Evolutionary conservation across 129 eudicot genomes (phyloP).

Genomic region (Saposhnikovia divaricata): DNA sequence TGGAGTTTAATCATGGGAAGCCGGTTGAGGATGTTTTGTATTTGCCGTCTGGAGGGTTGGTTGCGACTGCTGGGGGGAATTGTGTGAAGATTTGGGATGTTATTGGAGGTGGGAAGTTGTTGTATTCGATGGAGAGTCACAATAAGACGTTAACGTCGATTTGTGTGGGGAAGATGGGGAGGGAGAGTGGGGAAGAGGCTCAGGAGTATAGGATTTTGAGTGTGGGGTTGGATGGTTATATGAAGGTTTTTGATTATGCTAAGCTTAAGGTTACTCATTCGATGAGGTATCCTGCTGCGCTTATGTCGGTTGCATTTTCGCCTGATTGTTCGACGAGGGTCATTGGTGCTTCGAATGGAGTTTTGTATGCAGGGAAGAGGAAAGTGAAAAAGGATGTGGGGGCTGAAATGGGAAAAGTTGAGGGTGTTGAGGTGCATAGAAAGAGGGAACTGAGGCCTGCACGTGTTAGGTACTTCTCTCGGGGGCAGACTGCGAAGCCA

Average conservation of each 20-base stretch:
- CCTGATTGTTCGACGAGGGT: constrained; percentile 73
- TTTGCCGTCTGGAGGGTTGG: constrained; percentile 73
- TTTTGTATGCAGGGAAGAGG: constrained; percentile 62
- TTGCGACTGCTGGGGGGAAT: constrained; percentile 90
- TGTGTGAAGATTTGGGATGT: constrained; percentile 87
- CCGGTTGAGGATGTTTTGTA: constrained; percentile 89
- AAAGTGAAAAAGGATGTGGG: constrained; percentile 35
- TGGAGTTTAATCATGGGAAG: constrained; percentile 64
- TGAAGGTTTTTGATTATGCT: constrained; percentile 80
- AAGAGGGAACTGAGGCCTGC: constrained; percentile 65
- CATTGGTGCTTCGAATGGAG: constrained; percentile 71
- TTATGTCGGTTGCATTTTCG: constrained; percentile 67
- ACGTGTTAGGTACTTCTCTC: constrained; percentile 63
- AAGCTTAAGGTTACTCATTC: constrained; percentile 69
- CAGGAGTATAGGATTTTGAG: constrained; percentile 67
- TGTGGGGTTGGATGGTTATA: constrained; percentile 76
- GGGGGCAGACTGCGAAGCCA: constrained; percentile 81
- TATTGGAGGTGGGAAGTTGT: constrained; percentile 79
- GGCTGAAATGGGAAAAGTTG: constrained; percentile 27
- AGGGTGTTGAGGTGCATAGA: constrained; percentile 28
- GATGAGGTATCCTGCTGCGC: constrained; percentile 58
- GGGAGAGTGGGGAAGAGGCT: constrained; percentile 35
- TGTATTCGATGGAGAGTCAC: constrained; percentile 77
- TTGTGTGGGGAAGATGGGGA: constrained; percentile 61
- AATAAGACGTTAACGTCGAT: constrained; percentile 76